Conservation (phyloP, 306 rosid species). For the Astragalus glycyphyllos region DNA sequence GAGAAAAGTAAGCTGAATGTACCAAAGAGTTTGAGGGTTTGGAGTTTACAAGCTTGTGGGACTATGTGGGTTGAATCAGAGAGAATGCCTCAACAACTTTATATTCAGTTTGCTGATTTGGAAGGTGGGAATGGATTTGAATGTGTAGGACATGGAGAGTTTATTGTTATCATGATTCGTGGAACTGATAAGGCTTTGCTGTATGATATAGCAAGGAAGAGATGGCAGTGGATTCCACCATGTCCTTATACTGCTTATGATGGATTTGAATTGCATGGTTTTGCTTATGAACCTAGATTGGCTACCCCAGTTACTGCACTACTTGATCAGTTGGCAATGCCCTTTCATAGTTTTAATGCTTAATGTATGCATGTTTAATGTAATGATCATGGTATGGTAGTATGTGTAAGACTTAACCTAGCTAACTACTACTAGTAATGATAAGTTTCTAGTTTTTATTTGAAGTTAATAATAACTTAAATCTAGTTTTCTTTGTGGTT, state of each 20-base stretch:
- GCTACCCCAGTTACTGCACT: slow-evolving; percentile 83
- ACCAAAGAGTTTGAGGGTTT: slow-evolving; percentile 82
- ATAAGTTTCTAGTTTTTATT: no score
- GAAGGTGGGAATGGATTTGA: slow-evolving; percentile 79
- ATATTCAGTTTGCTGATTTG: slow-evolving; percentile 62
- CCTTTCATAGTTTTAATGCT: slow-evolving; percentile 57
- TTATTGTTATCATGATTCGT: slow-evolving; percentile 56
- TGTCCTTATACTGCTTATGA: slow-evolving; percentile 66
- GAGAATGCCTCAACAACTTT: slow-evolving; percentile 92
- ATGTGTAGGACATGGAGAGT: slow-evolving; percentile 85
- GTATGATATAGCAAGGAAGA: slow-evolving; percentile 67
- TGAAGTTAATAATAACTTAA: no score
- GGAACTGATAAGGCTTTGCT: slow-evolving; percentile 70
- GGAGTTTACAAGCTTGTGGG: slow-evolving; percentile 83
- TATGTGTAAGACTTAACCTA: not conserved
- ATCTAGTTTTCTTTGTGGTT: not conserved
- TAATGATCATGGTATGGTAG: slow-evolving; percentile 5
- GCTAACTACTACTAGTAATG: not conserved
- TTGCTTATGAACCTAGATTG: slow-evolving; percentile 83
- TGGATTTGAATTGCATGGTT: slow-evolving; percentile 67
- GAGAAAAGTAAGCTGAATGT: slow-evolving; percentile 92
- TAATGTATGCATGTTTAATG: not conserved
- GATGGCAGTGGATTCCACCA: slow-evolving; percentile 95
- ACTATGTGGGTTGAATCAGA: slow-evolving; percentile 89
- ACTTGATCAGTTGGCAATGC: slow-evolving; percentile 70